Base-by-base conservation (phyloP, 2,329 filamentous ascomycete genomes). In the Didymella glomerata region DNA sequence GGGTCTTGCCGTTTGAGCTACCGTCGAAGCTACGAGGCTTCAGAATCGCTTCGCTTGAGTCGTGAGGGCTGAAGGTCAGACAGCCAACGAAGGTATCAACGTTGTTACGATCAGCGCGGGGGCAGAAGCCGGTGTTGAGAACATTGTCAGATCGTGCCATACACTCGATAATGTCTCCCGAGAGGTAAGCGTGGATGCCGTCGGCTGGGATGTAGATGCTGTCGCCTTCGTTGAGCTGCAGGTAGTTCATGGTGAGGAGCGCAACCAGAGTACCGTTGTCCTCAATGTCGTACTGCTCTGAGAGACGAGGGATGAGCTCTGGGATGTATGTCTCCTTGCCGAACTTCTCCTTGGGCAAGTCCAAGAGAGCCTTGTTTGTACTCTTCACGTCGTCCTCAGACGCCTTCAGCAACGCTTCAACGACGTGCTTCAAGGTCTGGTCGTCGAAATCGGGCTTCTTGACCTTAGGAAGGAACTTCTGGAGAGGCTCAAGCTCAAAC, bases 131-230 rank as follows among this genome's bases (percentile, higher is more conserved):
- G 0, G 85, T 86, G 74, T 90, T 91, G 48, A 93, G 80, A 2
- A 93, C 89, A 57, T 92, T 91, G 78, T 92, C 88, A 20, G 84
- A 87, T 8, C 89, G 84, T 1, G 90, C 90, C 90, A 92, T 92
- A 76, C 89, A 92, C 75, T 92, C 90, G 66, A 92, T 86, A 50
- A 92, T 91, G 70, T 92, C 86, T 3, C 90, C 90, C 4, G 84
- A 83, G 0, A 92, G 79, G 69, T 91, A 92, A 0, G 89, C 89
- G 69, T 92, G 89, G 53, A 91, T 90, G 4, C 88, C 89, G 64
- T 92, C 89, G 0, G 88, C 88, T 0, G 89, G 89, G 16, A 92
- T 88, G 71, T 85, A 91, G 50, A 92, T 82, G 9, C 86, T 84
- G 50, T 91, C 85, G 16, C 90, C 89, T 0, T 88, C 82, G 20